Evolutionary conservation across 768 basidiomycete species (phyloP), one percentile per base, ranked within the genome.

Genomic region (Pluteus cervinus): DNA sequence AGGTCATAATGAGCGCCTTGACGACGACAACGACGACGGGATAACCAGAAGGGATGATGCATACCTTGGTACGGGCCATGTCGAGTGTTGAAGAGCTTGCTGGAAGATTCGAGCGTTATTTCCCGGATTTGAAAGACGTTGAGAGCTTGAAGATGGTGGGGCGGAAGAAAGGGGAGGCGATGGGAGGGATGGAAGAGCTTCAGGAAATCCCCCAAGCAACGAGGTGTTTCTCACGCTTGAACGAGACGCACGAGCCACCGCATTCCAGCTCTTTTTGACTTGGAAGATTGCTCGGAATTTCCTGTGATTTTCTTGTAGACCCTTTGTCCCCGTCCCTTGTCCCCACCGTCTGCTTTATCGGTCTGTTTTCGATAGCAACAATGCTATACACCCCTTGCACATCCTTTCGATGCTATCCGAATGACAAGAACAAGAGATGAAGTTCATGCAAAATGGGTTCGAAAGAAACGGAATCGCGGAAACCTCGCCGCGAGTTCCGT

Each of bases 31-130:
- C 51, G 52, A 50, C 23, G 42, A 45, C 30, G 41, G 37, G 24
- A 38, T 39, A 42, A 33, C 28, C 40, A 33, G 49, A 22, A 36
- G 17, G 39, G 52, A n/a, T n/a, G n/a, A n/a, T n/a, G n/a, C 49
- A 36, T 47, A 85, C 86, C 79, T 90, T 91, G 58, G 88, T 91
- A 56, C 88, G 87, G 52, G 88, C 88, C 88, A 91, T 91, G 40
- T 23, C n/a, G n/a, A n/a, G n/a, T 60, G 37, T 5, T 46, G 46
- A 40, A 43, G 28, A 43, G 40, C 36, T 45, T 48, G 40, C 46
- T 18, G 23, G 43, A 44, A 47, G 53, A 45, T 38, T 54, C 40
- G 46, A 17, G 38, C 37, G 43, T 46, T 41, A 49, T 51, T 43
- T 47, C 49, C 48, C 43, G 43, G 39, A 54, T 48, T 40, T 49